Base-by-base conservation (phyloP, 2,329 filamentous ascomycete species). In the Pseudocercospora pini-densiflorae region DNA sequence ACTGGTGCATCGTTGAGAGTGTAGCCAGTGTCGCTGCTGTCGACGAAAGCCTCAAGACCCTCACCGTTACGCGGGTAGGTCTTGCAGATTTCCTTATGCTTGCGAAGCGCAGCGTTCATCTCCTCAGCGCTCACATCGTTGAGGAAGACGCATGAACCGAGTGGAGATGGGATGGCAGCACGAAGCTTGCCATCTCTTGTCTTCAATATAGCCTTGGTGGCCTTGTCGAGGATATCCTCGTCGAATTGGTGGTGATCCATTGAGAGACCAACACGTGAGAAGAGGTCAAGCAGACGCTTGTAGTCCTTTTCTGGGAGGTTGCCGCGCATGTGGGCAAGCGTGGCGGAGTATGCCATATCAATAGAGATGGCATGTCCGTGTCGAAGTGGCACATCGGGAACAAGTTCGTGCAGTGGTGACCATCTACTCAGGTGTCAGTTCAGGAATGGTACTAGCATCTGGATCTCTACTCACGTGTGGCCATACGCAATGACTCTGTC, bases 301-400 rank as follows among this genome's bases (percentile, higher is more conserved):
- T 91, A 88, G 70, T 92, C 89, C 0, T 81, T 81, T 53, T 87
- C 80, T 23, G 82, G 84, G 9, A 92, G 82, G 0, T 90, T 80
- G 3, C 88, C 87, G n/a, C 88, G 85, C 66, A 82, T 77, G 74
- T 89, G 85, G 19, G 89, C 88, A 3, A 92, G 82, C 0, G 90
- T 92, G 0, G 89, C 89, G 0, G 89, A 90, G 79, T 89, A 92
- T 0, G 89, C 90, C 90, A 92, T 92, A 76, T 92, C 90, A 68
- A 92, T 90, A 2, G 88, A 90, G 71, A 92, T 92, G 70, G 90
- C 90, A 74, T 92, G 90, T 3, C 90, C 90, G 75, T 92, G 90
- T 49, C 89, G 87, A 51, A 92, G 84, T 0, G 89, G 89, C 0
- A 88, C 87, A 59, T 89, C 85, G 0, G 90, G 89, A 0, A 90